Evolutionary conservation across 2,329 filamentous ascomycete species (phyloP), one percentile per base, ranked within the genome.

Genomic region (Microcyclospora pomicola): DNA sequence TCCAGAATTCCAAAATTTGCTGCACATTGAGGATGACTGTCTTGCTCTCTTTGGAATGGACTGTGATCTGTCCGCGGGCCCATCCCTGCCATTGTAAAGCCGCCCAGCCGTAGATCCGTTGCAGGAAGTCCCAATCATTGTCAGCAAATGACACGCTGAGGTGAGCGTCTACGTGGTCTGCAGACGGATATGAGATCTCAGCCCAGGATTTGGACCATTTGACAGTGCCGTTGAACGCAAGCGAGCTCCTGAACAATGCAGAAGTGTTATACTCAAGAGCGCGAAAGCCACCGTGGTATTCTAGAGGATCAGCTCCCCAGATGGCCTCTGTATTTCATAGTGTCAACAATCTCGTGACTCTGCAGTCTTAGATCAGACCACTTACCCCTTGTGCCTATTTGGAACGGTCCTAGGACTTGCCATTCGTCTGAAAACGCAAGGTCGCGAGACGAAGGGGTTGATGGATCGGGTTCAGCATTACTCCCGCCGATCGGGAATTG

Each of bases 271-370:
- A 67, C 9, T 55, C 45, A 24, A 74, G 54, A 28, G 53, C 54
- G 39, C 56, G 60, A 49, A 75, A 75, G 31, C 71, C 71, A 31
- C 72, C 71, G 37, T 62, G 45, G 38, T 54, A 55, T 45, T 74
- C 71, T 31, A 75, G 58, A 29, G 72, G 72, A 56, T 76, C 72
- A 27, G 71, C 65, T 30, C 71, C 71, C 72, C 72, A 76, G 16
- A 67, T 58, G 15, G 68, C 68, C 56, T 75, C 72, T 73, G 35
- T 16, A 19, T 35, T n/a, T 32, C 11, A 37, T 45, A 37, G 46
- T 39, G 27, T 16, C 28, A 15, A 27, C 34, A 15, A 14, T 14
- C 7, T 42, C 13, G 12, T 37, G 34, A 31, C n/a, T 31, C n/a
- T 9, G 5, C 14, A 13, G n/a, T 31, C 14, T 7, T 35, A 9